These are phyloP conservation scores for Entomortierella lignicola DNA, from an alignment of 192 early-diverging fungal species.

Conservation along the genomic window DNA sequence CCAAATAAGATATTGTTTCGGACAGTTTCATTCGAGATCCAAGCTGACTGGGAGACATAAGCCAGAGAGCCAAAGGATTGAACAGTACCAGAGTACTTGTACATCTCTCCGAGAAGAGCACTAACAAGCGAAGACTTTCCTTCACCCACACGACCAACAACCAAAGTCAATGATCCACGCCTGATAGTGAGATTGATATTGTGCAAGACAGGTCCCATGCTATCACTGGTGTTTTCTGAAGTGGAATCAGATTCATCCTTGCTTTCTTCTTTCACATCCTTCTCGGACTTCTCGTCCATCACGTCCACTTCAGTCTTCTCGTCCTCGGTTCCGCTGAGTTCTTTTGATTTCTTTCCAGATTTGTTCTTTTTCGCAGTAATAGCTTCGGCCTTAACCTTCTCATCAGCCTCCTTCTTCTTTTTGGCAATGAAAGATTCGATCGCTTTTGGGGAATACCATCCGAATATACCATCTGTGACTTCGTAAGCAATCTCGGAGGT, in stretches of 20 bases:
- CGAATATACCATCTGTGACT: slow-evolving; percentile 30
- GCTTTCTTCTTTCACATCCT: neutral
- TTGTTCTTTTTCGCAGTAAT: slow-evolving; percentile 17
- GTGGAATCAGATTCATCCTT: neutral
- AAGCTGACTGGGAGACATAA: slow-evolving; percentile 69
- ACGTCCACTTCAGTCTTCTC: neutral
- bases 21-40: slow-evolving; percentile 93
- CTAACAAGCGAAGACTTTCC: slow-evolving; percentile 62
- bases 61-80: slow-evolving; percentile 15
- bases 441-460: slow-evolving; percentile 31
- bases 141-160: slow-evolving; percentile 60
- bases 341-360: neutral
- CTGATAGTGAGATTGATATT: slow-evolving; percentile 46
- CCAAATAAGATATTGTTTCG: slow-evolving; percentile 95
- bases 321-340: neutral
- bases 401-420: slow-evolving; percentile 16
- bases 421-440: slow-evolving; percentile 8
- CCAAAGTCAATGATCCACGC: slow-evolving; percentile 54
- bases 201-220: slow-evolving; percentile 21
- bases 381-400: slow-evolving; percentile 3
- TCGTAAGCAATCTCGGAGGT: slow-evolving; percentile 14
- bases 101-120: slow-evolving; percentile 65
- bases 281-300: neutral
- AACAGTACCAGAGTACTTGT: slow-evolving; percentile 25
- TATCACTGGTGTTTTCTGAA: neutral